These are phyloP conservation scores for Microcos paniculata DNA, from an alignment of 345 rosid species.

Conservation along the genomic window DNA sequence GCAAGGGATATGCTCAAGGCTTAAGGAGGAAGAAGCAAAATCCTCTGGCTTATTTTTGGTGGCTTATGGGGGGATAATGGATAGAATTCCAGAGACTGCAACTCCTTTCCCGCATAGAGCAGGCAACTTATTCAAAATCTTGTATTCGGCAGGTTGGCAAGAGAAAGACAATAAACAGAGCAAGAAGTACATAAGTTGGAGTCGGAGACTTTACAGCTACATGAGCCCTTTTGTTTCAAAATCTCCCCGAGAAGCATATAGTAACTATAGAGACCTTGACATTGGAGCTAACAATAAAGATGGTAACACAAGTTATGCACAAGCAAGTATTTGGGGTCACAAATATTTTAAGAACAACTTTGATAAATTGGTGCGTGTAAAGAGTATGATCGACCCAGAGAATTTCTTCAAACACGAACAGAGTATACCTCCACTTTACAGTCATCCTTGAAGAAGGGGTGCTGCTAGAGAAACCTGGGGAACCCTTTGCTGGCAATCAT, in stretches of 20 bases:
- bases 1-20: not conserved
- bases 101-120: no score
- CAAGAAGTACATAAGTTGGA: no score
- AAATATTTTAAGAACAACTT: conserved; percentile 55
- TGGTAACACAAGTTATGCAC: conserved; percentile 1
- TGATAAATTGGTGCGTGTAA: conserved; percentile 41
- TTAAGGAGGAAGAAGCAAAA: not conserved
- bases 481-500: no score
- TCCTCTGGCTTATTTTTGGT: not conserved
- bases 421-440: conserved; percentile 45
- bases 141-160: no score
- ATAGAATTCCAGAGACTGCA: no score
- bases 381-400: conserved; percentile 47
- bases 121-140: no score
- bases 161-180: no score
- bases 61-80: not conserved
- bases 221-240: no score
- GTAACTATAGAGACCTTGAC: no score
- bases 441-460: not conserved
- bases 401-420: conserved; percentile 63
- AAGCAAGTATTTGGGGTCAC: conserved; percentile 45
- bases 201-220: no score
- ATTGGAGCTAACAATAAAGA: no score
- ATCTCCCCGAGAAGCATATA: no score
- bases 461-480: not conserved